A percentile compares a stretch with the other conserved stretches of the same genome.
Evolutionary conservation across 78 protist genomes (phyloP).

Genomic region (Dictyostelium brefeldianum): DNA sequence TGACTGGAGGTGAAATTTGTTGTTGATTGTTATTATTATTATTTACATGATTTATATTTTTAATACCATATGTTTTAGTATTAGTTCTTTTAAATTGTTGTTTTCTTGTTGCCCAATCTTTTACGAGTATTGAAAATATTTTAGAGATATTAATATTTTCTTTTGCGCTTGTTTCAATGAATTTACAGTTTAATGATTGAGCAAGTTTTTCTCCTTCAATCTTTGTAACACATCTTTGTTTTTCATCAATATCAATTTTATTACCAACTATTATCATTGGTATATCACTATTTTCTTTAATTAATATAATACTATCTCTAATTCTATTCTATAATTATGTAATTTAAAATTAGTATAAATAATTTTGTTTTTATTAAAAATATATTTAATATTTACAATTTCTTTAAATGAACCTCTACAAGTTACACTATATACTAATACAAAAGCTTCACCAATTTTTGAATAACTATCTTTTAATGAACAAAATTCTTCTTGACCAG

Average conservation of each 20-base stretch:
- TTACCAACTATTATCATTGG: conserved; percentile 83
- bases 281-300: conserved; percentile 23
- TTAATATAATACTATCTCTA: conserved; percentile 19
- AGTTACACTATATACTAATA: conserved; percentile 71
- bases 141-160: conserved; percentile 16
- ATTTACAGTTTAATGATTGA: conserved; percentile 50
- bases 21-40: too few species aligned
- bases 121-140: conserved; percentile 19
- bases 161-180: conserved; percentile 92
- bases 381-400: conserved; percentile 76
- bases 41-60: too few species aligned
- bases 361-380: neutral
- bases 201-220: conserved; percentile 86
- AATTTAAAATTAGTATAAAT: too few species aligned
- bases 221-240: conserved; percentile 79
- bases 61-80: neutral
- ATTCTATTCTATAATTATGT: conserved; percentile 12
- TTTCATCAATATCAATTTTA: conserved; percentile 57
- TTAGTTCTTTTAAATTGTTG: neutral
- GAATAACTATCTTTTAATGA: conserved; percentile 44
- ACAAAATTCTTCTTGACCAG: conserved; percentile 92
- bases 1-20: too few species aligned
- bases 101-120: conserved; percentile 34
- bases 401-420: conserved; percentile 88
- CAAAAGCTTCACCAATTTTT: conserved; percentile 79